phyloP scores from a whole-genome alignment of 495 filamentous ascomycete genomes.

The Talaromyces stipitatus region DNA sequence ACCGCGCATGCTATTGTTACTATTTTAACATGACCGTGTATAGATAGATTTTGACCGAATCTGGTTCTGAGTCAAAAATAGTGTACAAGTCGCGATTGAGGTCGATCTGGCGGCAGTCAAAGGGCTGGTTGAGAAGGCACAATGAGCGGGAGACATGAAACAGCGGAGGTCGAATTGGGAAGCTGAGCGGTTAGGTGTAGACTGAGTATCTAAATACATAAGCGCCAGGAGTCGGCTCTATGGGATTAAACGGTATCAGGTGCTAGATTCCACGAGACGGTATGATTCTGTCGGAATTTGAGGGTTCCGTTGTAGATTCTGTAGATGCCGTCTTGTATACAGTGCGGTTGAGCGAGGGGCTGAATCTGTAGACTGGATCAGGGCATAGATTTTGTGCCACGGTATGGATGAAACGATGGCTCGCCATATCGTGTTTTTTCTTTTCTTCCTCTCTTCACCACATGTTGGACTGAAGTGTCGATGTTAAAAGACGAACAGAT shows the following conservation, averaged over 20 bases:
- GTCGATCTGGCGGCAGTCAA: not conserved
- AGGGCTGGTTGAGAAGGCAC: slow-evolving; percentile 4
- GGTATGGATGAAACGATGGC: too few relatives aligned
- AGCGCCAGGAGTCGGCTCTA: not conserved
- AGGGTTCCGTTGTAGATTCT: not conserved
- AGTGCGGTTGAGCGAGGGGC: not conserved
- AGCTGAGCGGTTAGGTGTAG: not conserved
- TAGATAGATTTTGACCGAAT: not conserved
- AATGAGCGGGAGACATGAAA: not conserved
- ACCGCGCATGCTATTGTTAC: not conserved
- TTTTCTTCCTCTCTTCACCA: too few relatives aligned
- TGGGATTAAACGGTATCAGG: not conserved
- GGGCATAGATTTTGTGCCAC: not conserved
- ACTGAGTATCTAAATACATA: not conserved
- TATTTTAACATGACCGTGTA: not conserved
- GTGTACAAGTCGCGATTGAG: not conserved
- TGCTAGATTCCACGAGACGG: not conserved
- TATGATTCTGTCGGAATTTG: not conserved
- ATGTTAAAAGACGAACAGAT: not conserved
- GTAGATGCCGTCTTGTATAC: not conserved
- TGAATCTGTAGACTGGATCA: not conserved
- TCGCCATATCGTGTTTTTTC: too few relatives aligned
- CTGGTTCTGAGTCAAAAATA: not conserved
- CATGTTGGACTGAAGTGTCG: not conserved
- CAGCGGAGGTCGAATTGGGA: not conserved